Conservation (phyloP, 129 eudicot genomes). For the Arctium minus region DNA sequence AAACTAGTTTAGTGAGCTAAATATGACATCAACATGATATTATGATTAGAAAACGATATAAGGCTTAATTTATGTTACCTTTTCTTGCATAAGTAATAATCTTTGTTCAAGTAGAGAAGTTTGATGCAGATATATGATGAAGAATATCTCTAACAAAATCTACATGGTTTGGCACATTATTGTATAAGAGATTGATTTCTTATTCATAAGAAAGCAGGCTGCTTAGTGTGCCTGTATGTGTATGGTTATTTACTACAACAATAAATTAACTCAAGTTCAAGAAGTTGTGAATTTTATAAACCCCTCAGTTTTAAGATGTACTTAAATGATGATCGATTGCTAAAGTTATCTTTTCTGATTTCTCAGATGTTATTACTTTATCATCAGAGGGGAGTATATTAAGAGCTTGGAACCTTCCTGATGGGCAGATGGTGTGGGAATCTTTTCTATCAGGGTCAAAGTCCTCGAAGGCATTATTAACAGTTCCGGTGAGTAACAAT, state of each 20-base stretch:
- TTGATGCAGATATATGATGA: neutral
- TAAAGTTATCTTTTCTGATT: neutral
- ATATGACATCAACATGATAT: neutral
- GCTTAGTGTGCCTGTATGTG: neutral
- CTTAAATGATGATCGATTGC: constrained; percentile 10
- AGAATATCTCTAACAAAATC: neutral
- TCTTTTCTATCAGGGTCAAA: constrained; percentile 59
- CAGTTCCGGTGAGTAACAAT: constrained; percentile 59
- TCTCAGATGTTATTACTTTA: constrained; percentile 78
- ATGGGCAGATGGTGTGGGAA: constrained; percentile 99
- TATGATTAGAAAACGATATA: neutral
- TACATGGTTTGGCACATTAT: neutral
- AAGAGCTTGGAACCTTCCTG: constrained; percentile 99
- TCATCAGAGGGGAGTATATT: constrained; percentile 85
- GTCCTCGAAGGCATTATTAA: constrained; percentile 60
- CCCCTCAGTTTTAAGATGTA: neutral
- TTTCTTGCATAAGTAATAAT: neutral
- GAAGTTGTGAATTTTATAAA: neutral
- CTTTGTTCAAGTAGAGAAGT: neutral
- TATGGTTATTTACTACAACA: neutral
- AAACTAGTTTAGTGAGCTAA: neutral
- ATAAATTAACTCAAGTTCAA: neutral
- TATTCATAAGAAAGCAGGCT: neutral
- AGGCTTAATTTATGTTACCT: neutral
- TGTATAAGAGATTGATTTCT: neutral